These are phyloP conservation scores for Beta lomatogona DNA, from an alignment of 179 eudicot genomes.

Conservation along the genomic window DNA sequence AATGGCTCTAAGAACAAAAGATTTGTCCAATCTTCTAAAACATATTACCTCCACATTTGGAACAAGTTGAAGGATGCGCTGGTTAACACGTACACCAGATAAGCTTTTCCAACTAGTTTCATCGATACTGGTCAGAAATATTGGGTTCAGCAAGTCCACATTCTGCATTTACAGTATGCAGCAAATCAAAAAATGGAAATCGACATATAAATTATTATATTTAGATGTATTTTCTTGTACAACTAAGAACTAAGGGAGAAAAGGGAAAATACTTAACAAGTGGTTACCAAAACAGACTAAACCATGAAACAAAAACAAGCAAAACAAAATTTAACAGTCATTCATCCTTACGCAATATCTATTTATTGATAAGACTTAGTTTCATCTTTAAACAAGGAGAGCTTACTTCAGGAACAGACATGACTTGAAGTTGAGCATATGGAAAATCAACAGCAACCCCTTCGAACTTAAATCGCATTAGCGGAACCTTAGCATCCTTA, in stretches of 20 bases:
- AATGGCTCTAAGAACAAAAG: background rate
- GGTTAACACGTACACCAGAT: conserved; percentile 65
- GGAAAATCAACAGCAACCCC: conserved; percentile 59
- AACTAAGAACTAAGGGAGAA: background rate
- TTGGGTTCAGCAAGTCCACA: conserved; percentile 56
- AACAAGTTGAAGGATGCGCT: conserved; percentile 54
- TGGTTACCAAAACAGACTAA: background rate
- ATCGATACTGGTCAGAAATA: conserved; percentile 43
- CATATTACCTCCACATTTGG: conserved; percentile 53
- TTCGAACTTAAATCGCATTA: conserved; percentile 59
- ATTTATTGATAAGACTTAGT: background rate
- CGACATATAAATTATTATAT: background rate
- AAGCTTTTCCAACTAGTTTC: conserved; percentile 65
- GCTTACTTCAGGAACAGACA: conserved; percentile 53
- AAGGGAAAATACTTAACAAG: background rate
- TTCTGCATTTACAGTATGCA: conserved; percentile 37
- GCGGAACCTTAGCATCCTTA: conserved; percentile 60
- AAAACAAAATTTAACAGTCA: background rate
- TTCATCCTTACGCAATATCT: background rate
- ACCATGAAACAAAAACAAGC: background rate
- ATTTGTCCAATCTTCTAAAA: background rate
- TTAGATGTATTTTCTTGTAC: background rate
- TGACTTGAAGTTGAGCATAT: conserved; percentile 53
- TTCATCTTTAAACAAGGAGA: background rate
- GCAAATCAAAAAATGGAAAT: conserved; percentile 1